Evolutionary conservation across 345 rosid genomes (phyloP).

Genomic region (Angophora floribunda): DNA sequence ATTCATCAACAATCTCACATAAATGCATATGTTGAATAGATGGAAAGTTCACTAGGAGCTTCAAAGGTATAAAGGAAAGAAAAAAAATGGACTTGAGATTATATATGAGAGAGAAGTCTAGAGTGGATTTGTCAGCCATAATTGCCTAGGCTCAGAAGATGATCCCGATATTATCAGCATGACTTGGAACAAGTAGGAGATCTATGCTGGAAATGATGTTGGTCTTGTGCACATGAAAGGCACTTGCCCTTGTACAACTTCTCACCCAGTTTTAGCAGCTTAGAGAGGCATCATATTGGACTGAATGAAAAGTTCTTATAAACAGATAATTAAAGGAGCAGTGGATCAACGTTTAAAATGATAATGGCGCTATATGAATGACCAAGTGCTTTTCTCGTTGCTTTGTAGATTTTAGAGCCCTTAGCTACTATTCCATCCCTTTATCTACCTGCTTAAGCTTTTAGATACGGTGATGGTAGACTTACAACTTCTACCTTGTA

Average conservation of each 20-base stretch:
- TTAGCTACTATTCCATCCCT: neutral
- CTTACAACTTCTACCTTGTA: neutral
- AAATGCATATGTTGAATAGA: neutral
- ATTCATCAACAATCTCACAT: neutral
- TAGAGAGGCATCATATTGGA: neutral
- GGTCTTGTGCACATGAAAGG: neutral
- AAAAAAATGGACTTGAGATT: neutral
- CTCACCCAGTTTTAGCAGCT: neutral
- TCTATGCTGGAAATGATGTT: neutral
- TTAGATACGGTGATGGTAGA: neutral
- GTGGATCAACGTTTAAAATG: neutral
- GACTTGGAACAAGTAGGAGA: neutral
- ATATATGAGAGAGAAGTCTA: neutral
- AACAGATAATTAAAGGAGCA: neutral
- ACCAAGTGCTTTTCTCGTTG: neutral
- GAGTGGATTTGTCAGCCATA: neutral
- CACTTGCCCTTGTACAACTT: neutral
- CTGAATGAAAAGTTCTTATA: neutral
- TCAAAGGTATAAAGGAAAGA: neutral
- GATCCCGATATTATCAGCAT: neutral
- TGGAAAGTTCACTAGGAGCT: neutral
- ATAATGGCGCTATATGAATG: neutral
- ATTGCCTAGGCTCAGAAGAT: neutral
- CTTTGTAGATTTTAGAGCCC: neutral
- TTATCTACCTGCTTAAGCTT: neutral